Conservation (phyloP, 306 rosid genomes). For the Quercus agrifolia region DNA sequence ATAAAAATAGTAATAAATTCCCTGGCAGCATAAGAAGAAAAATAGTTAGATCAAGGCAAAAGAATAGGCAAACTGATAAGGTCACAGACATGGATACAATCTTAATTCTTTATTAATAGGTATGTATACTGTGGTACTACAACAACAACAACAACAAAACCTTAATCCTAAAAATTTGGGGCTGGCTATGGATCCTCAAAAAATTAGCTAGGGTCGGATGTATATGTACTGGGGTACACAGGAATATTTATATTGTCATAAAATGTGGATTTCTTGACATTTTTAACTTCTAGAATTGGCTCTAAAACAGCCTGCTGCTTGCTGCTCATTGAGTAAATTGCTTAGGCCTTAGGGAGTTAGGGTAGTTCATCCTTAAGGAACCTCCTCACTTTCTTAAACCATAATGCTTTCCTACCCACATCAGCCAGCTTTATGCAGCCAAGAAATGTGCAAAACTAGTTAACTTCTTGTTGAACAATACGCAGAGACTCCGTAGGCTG, state of each 20-base stretch:
- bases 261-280: too few relatives aligned
- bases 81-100: not conserved
- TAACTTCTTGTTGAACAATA: not conserved
- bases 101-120: not conserved
- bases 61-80: not conserved
- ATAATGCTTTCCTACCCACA: not conserved
- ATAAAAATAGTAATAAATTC: slow-evolving; percentile 78
- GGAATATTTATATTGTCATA: too few relatives aligned
- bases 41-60: slow-evolving; percentile 4
- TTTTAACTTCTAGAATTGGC: too few relatives aligned
- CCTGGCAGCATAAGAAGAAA: slow-evolving; percentile 39
- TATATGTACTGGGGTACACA: too few relatives aligned
- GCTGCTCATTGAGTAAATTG: not conserved
- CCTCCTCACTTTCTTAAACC: not conserved
- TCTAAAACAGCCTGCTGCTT: too few relatives aligned
- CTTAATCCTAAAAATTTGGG: too few relatives aligned
- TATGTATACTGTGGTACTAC: too few relatives aligned
- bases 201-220: too few relatives aligned
- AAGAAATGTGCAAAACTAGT: not conserved
- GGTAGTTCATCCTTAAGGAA: not conserved
- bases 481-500: not conserved
- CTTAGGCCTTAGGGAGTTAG: not conserved
- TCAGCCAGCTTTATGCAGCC: not conserved
- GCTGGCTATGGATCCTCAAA: too few relatives aligned
- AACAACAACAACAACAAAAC: too few relatives aligned